Conservation (phyloP, 2,329 filamentous ascomycete genomes). For the Cladophialophora immunda region DNA sequence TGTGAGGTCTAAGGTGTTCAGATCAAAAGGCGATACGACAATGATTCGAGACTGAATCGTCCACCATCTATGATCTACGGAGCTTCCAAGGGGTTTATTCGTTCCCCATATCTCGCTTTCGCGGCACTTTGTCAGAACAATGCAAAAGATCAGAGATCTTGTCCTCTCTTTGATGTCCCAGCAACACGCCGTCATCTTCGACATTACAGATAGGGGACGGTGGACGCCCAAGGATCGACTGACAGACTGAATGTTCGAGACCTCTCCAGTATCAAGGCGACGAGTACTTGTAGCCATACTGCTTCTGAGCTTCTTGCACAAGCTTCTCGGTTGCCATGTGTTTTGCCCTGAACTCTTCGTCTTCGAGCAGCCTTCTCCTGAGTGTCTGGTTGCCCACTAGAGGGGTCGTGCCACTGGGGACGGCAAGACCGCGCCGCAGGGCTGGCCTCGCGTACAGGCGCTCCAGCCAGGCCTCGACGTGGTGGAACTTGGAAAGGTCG, state of each 20-base stretch:
- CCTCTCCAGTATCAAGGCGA: background rate
- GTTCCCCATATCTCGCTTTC: too few species aligned
- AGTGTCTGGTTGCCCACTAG: background rate
- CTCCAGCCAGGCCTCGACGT: background rate
- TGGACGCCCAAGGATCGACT: background rate
- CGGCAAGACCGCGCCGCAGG: background rate
- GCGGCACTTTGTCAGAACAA: background rate
- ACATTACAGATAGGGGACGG: background rate
- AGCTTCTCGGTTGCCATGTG: background rate
- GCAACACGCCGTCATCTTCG: background rate
- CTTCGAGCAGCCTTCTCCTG: background rate
- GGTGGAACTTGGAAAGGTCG: background rate
- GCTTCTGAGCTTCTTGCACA: background rate
- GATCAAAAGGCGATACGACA: too few species aligned
- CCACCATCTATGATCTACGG: too few species aligned
- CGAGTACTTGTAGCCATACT: slow-evolving; percentile 1
- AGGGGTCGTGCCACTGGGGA: background rate
- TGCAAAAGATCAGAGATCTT: background rate
- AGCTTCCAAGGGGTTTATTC: too few species aligned
- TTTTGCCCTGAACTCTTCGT: slow-evolving; percentile 2
- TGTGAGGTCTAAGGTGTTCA: too few species aligned
- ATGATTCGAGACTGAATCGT: too few species aligned
- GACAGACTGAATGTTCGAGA: background rate
- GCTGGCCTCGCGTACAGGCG: background rate
- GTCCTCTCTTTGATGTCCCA: background rate